Base-by-base conservation (phyloP, 2,329 filamentous ascomycete species). In the Diaporthe citri region DNA sequence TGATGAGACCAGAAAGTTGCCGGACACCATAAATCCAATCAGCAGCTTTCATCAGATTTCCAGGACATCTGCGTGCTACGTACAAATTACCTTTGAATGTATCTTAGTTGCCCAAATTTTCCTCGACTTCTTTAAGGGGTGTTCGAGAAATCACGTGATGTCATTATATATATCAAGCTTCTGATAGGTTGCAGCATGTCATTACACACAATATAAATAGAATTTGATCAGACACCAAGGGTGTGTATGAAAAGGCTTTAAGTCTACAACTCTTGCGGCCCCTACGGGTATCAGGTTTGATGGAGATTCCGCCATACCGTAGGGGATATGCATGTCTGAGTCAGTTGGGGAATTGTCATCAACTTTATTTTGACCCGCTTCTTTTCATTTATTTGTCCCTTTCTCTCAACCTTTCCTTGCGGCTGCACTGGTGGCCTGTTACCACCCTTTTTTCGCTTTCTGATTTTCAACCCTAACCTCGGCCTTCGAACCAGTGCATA, bases 311-410 rank as follows among this genome's bases (percentile, higher is more conserved):
- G 57, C 57, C 22, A 60, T 60, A 60, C 57, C 34, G 57, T 60
- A 41, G 22, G 57, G 36, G 36, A 60, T 60, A 41, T 41, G 43
- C 36, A 41, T 15, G 22, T 28, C 57, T 60, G 57, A 60, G 22
- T 60, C 57, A 41, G 57, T 13, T 8, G 22, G 22, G 57, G 57
- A 43, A 60, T 60, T 41, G 36, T 20, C 57, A 22, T 8, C n/a
- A 60, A 60, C 57, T n/a, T 60, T 60, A 60, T 17, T 60, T 43
- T 60, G 57, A 60, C 57, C 57, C 57, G 57, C 57, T 60, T 60
- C 12, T 41, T 25, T 60, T 60, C 36, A 60, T 60, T 60, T 60
- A 60, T 60, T 60, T 60, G 36, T 60, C 36, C 57, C 22, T 25
- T 9, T 41, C 13, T 60, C 36, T 60, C 57, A 41, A 13, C 57